These are phyloP conservation scores for California macrophylla DNA, from an alignment of 441 rosid genomes.

Conservation along the genomic window DNA sequence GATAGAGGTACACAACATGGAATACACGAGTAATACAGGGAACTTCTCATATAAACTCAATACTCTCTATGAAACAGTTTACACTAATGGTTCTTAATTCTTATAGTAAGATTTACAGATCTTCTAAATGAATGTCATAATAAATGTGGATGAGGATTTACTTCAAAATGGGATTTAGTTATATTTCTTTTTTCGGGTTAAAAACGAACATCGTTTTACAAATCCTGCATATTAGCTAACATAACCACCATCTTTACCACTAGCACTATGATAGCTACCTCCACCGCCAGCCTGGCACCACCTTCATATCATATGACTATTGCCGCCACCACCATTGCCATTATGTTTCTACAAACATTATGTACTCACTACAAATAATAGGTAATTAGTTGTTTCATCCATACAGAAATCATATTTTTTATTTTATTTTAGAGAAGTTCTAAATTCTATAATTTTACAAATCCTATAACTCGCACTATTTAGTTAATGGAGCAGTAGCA, in stretches of 20 bases:
- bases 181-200: background rate
- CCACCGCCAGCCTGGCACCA: background rate
- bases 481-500: background rate
- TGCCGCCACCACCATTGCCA: background rate
- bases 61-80: background rate
- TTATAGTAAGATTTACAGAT: background rate
- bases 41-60: background rate
- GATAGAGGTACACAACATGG: background rate
- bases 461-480: background rate
- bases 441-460: background rate
- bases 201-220: background rate
- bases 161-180: background rate
- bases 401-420: background rate
- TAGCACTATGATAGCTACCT: background rate
- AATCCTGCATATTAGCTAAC: background rate
- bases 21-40: background rate
- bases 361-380: background rate
- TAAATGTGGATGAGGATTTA: background rate
- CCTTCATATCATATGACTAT: background rate
- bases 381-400: background rate
- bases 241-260: background rate
- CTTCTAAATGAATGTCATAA: background rate
- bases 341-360: background rate
- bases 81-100: background rate
- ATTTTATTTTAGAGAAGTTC: background rate